These are phyloP conservation scores for Hypericum perforatum DNA, from an alignment of 345 rosid species.

Conservation along the genomic window DNA sequence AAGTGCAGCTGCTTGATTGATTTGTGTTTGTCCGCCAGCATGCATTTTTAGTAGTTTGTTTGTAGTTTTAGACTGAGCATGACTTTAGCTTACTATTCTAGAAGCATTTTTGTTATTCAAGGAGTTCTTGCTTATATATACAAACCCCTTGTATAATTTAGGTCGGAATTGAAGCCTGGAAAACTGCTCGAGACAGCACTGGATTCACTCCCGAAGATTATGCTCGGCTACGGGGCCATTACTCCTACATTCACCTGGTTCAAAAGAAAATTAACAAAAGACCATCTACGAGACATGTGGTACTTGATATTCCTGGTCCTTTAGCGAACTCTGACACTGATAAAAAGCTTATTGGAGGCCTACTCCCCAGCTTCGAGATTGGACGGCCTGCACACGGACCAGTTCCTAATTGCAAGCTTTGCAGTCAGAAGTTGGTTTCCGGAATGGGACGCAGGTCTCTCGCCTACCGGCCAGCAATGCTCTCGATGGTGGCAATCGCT, in stretches of 20 bases:
- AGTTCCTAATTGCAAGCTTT: slow-evolving; percentile 48
- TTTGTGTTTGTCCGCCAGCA: too few species aligned
- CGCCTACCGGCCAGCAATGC: slow-evolving; percentile 87
- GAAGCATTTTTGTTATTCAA: too few species aligned
- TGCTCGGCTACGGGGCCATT: slow-evolving; percentile 95
- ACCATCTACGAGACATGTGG: slow-evolving; percentile 42
- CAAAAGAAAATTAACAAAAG: slow-evolving; percentile 68
- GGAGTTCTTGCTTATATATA: not conserved
- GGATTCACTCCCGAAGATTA: slow-evolving; percentile 96
- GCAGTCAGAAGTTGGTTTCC: slow-evolving; percentile 49
- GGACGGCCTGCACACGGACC: slow-evolving; percentile 20
- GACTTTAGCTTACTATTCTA: too few species aligned
- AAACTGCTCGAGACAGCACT: slow-evolving; percentile 65
- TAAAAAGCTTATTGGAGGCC: slow-evolving; percentile 33
- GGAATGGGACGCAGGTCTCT: slow-evolving; percentile 45
- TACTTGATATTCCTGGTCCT: slow-evolving; percentile 41
- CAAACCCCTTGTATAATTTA: slow-evolving; percentile 15
- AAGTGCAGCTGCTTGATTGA: too few species aligned
- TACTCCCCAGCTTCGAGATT: slow-evolving; percentile 48
- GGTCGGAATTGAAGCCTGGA: slow-evolving; percentile 96
- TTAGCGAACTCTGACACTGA: slow-evolving; percentile 15
- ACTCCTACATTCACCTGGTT: slow-evolving; percentile 81
- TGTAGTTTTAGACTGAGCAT: too few species aligned
- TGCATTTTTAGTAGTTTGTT: too few species aligned
- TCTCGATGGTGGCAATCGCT: slow-evolving; percentile 93